Percentiles rank a stretch among this genome's conserved stretches.
Conservation (phyloP, 371 early-diverging fungal species). For the Mucor indicus region DNA sequence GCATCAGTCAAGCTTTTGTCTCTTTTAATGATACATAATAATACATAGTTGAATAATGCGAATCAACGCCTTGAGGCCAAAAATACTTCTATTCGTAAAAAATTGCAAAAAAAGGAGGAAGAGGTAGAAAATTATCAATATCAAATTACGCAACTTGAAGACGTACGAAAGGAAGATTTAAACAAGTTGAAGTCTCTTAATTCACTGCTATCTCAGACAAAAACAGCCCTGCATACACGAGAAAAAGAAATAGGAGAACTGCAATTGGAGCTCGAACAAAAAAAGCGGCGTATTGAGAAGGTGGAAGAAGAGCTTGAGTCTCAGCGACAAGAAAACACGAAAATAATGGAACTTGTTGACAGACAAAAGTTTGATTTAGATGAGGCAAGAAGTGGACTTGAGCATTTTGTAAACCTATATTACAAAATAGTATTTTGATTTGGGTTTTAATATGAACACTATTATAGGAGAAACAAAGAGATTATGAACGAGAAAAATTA, state of each 20-base stretch:
- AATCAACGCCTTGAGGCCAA: neutral
- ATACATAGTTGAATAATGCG: neutral
- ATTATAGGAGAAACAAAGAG: too few relatives aligned
- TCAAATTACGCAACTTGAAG: neutral
- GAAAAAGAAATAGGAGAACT: constrained; percentile 9
- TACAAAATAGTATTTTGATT: too few relatives aligned
- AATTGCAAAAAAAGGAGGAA: constrained; percentile 11
- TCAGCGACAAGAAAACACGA: constrained; percentile 10
- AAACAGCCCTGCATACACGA: neutral
- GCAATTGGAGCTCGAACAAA: constrained; percentile 2
- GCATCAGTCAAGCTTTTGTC: neutral
- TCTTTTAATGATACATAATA: neutral
- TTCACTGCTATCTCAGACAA: neutral
- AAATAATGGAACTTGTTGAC: constrained; percentile 22
- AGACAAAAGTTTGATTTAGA: constrained; percentile 28
- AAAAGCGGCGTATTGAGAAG: neutral
- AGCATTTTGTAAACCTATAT: too few relatives aligned
- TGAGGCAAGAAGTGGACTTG: constrained; percentile 16
- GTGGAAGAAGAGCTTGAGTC: constrained; percentile 3
- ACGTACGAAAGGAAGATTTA: neutral
- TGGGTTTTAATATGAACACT: too few relatives aligned
- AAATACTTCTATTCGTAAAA: neutral
- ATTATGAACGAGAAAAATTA: too few relatives aligned
- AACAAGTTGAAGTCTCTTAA: too few relatives aligned
- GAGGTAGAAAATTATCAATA: neutral